Evolutionary conservation across 148 eudicot genomes (phyloP), one percentile per base, ranked within the genome.

Genomic region (Persicaria maculosa): DNA sequence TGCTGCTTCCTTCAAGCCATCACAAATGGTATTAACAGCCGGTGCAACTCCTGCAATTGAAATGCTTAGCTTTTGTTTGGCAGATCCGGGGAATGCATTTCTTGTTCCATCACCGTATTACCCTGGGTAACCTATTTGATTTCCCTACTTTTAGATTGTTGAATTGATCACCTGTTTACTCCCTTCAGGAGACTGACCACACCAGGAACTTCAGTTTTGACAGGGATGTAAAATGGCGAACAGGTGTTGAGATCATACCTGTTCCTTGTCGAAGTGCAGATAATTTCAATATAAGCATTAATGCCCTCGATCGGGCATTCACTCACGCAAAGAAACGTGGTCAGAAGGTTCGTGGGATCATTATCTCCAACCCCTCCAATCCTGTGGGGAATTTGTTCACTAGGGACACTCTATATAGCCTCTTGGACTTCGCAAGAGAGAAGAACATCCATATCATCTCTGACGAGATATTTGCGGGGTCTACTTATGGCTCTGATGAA

Each of bases 221-320:
- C 77, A 88, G 91, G 85, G 95, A 91, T 73, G 76, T 94, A 22
- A 91, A 91, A 79, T 94, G 95, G 91, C 88, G 98, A 67, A 84
- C 89, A 9, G 97, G 98, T 10, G 98, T 90, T 44, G 98, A 94
- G 80, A 83, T 91, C 54, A 82, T 94, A 76, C 95, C 93, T 0
- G 91, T 94, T 74, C 97, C 98, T 25, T 94, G 98, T 71, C 89
- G 97, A 7, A 94, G 98, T 82, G 82, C 98, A 47, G 98, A 94
- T 78, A 84, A 83, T 76, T 94, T 94, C 80, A 81, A 72, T 74
- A 74, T 88, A 50, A 90, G 85, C 72, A 81, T 79, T 52, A 80
- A 83, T 22, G 79, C 93, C 65, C 96, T 94, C 71, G 93, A 91
- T 10, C 87, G 90, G 47, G 93, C 95, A 19, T 91, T 87, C 80